Base-by-base conservation (phyloP, 1,139 yeast species). In the Nakaseomyces nivariensis region DNA sequence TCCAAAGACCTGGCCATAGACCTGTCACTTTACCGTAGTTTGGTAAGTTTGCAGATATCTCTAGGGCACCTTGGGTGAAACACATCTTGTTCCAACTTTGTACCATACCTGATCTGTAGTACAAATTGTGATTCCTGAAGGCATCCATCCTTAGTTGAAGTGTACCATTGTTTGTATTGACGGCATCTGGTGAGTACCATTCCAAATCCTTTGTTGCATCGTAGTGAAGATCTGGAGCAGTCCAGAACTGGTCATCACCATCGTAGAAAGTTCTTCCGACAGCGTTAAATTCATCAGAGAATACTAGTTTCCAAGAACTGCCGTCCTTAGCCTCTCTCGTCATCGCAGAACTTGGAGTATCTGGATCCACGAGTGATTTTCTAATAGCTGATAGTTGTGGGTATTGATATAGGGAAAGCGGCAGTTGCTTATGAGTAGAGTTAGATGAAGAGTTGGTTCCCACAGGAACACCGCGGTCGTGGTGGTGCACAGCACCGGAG, bases 1-100 rank as follows among this genome's bases (percentile, higher is more conserved):
- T 76, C 96, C 96, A 87, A 50, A 85, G 64, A 68, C 95, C 96
- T 0, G 96, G 96, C 96, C 96, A 87, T 51, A 86, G 70, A 42
- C 95, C 95, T 8, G 80, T 73, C 27, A 80, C 73, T 51, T 77
- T 71, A 55, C 90, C 90, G 54, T 74, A 77, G 52, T 84, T 83
- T 17, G 95, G 92, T 53, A 87, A 67, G 56, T 77, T 73, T 0
- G 86, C 88, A 5, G 86, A 79, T 9, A 83, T 74, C 62, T 84
- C 92, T 33, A 87, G 58, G 44, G 72, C 64, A 4, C 95, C 95
- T 64, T 86, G 86, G 10, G 88, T 81, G 60, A 83, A 85, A 65
- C 96, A 87, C 61, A 87, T 53, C 64, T 82, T 78, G 66, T 87
- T 87, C 96, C 96, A 87, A 40, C 80, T 71, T 67, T 87, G 95